Evolutionary conservation across 2,329 filamentous ascomycete species (phyloP).

Genomic region (Alternaria sp.): DNA sequence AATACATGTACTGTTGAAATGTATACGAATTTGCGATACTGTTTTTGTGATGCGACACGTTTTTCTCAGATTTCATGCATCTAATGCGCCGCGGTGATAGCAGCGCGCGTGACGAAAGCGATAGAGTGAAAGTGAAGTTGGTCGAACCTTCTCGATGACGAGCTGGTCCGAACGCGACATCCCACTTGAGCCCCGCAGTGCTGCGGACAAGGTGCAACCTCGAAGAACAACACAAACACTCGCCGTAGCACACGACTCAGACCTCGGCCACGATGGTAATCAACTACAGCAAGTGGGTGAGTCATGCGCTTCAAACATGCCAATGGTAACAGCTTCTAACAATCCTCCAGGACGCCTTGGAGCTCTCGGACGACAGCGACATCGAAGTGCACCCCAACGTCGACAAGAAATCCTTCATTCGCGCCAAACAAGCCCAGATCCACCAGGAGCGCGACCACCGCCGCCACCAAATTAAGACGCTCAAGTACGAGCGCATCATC

Average conservation of each 20-base stretch:
- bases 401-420: conserved; percentile 97
- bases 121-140: conserved; percentile 18
- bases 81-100: too few species aligned
- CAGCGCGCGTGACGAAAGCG: neutral
- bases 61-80: neutral
- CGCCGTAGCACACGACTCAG: conserved; percentile 4
- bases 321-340: neutral
- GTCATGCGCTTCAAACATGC: conserved; percentile 20
- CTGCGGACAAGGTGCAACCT: conserved; percentile 14
- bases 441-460: conserved; percentile 88
- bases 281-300: conserved; percentile 76
- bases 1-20: neutral
- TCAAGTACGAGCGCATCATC: conserved; percentile 90
- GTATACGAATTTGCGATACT: neutral
- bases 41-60: neutral
- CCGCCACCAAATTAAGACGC: conserved; percentile 84
- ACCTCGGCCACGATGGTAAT: conserved; percentile 57
- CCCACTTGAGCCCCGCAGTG: conserved; percentile 26
- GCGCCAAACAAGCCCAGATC: conserved; percentile 96
- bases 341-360: conserved; percentile 74
- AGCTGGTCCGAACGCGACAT: conserved; percentile 18
- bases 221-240: conserved; percentile 19
- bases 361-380: conserved; percentile 97
- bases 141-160: conserved; percentile 34
- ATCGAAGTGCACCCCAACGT: conserved; percentile 99